Conservation (phyloP, 2,329 filamentous ascomycete species). For the Pyrenochaeta sp. region DNA sequence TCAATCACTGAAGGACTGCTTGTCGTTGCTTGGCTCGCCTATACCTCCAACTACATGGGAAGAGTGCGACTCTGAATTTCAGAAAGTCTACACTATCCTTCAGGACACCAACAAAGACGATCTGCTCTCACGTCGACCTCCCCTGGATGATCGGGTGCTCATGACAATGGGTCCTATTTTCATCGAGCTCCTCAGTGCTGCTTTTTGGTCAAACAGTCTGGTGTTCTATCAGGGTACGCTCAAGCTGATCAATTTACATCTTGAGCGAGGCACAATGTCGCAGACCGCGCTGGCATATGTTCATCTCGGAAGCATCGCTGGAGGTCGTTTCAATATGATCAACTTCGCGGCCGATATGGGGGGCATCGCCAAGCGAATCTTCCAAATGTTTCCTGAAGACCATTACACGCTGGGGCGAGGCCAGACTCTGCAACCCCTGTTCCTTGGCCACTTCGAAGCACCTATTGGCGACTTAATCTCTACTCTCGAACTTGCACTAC, state of each 20-base stretch:
- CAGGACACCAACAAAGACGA: conserved; percentile 62
- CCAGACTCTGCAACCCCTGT: conserved; percentile 73
- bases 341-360: conserved; percentile 73
- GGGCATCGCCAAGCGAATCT: conserved; percentile 68
- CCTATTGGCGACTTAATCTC: conserved; percentile 67
- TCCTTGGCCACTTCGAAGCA: conserved; percentile 73
- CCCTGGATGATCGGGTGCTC: conserved; percentile 62
- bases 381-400: conserved; percentile 65
- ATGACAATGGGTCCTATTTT: conserved; percentile 74
- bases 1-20: conserved; percentile 72
- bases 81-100: conserved; percentile 52
- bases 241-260: conserved; percentile 71
- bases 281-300: conserved; percentile 75
- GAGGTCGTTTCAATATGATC: conserved; percentile 75
- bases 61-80: conserved; percentile 79
- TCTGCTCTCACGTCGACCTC: conserved; percentile 40
- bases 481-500: conserved; percentile 70
- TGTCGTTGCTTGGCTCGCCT: conserved; percentile 70
- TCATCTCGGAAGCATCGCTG: conserved; percentile 71
- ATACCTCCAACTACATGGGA: conserved; percentile 75
- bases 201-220: conserved; percentile 76
- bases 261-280: conserved; percentile 70
- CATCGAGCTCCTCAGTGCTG: conserved; percentile 72
- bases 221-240: conserved; percentile 77
- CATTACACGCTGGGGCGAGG: conserved; percentile 71